Evolutionary conservation across 805 yeast species (phyloP), one percentile per base, ranked within the genome.

Genomic region (Candida palmyrensis): DNA sequence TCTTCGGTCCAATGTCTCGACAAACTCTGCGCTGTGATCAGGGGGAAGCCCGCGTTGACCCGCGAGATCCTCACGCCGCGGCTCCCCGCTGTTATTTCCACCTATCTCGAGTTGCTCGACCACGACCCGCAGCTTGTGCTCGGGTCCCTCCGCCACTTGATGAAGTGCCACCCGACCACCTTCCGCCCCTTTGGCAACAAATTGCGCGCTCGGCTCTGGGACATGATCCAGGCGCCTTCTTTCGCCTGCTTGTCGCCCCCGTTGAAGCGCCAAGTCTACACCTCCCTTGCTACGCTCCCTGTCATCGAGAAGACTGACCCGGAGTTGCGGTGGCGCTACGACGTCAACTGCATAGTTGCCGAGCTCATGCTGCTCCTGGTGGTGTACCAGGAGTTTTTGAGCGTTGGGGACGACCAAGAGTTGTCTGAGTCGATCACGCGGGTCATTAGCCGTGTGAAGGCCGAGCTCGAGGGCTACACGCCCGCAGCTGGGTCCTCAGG

Each of bases 41-140:
- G 83, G 50, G 90, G 87, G 2, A 88, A 88, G 49, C 86, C 95
- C 1, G 79, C 88, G 1, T 67, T 90, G 26, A 80, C 90, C 3
- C 73, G 97, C 51, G 96, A 88, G 49, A 63, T 82, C 6, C 68
- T 87, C 36, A 84, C 95, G 2, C 94, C 96, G 6, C 79, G 79
- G 45, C 62, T 90, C 37, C 76, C 84, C 7, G 65, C 68, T 2
- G 74, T 82, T 27, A 73, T 86, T 37, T 56, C 72, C 12, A 53
- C 71, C 5, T 64, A 79, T 32, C 47, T 86, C 35, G 75, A 68
- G 3, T 52, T 53, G 27, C 25, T 66, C 11, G 53, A 48, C 19
- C 45, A 29, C 28, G 38, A 40, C 18, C 63, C 71, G 2, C 42
- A 59, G 21, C 45, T 67, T 9, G 53, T 68, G 22, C 49, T 66